Evolutionary conservation across 768 basidiomycete species (phyloP), one percentile per base, ranked within the genome.

Genomic region (Mycena polygramma): DNA sequence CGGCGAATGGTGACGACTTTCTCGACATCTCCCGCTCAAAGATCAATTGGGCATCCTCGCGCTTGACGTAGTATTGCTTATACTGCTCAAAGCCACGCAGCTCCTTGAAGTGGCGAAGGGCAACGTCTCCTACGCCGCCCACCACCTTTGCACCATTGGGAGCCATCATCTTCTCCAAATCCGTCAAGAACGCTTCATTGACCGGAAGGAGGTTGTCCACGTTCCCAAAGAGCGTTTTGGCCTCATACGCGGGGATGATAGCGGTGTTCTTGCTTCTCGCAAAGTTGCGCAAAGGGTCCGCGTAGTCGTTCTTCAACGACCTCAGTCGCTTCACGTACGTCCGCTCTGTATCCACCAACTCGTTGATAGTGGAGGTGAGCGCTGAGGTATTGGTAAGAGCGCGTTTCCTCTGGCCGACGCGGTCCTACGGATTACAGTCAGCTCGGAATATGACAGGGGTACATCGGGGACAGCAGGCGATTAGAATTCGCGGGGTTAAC

Each of bases 141-240:
- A 91, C 86, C 24, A 82, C 82, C 70, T 81, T 83, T 49, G 82
- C 77, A 57, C 90, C 91, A 73, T 87, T 87, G n/a, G 88, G 88
- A 7, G 83, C 83, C 43, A 90, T 71, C 90, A 96, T 92, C 79
- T 87, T 89, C 78, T 97, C 95, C 41, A 99, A 83, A 76, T 97
- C 94, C 1, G 81, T 79, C 45, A 98, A 82, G 78, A 99, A 97
- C 0, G 91, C 90, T 75, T 95, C 93, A 75, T 98, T 96, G n/a
- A 95, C 93, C 1, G 91, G 91, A 4, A 98, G 80, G 24, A 99
- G 86, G 60, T 89, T 91, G 79, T 98, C 97, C 59, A 98, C 88
- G 81, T 99, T 99, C 63, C 94, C 95, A 74, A 99, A 99, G 26
- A 99, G 86, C 1, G 90, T 94, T 73, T 94, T 96, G 41, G 97